A percentile compares a stretch with the other conserved stretches of the same genome.
phyloP scores from a whole-genome alignment of 495 filamentous ascomycete species.

The Daldinia concentrica region DNA sequence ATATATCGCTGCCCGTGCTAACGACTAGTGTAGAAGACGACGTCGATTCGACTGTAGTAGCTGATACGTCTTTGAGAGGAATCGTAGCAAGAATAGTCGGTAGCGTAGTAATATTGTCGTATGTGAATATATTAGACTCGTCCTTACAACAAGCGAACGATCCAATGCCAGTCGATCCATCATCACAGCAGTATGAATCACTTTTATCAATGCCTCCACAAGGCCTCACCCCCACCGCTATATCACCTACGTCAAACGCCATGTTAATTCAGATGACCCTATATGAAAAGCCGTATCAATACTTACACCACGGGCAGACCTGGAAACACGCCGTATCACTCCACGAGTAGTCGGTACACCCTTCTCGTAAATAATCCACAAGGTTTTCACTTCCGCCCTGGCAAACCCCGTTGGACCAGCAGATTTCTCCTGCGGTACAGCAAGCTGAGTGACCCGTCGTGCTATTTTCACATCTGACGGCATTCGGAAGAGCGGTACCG shows the following conservation, averaged over 20 bases:
- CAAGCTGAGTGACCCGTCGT: constrained; percentile 26
- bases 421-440: constrained; percentile 9
- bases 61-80: neutral
- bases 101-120: constrained; percentile 20
- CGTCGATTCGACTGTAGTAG: neutral
- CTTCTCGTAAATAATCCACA: constrained; percentile 16
- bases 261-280: neutral
- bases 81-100: constrained; percentile 26
- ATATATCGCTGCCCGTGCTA: neutral
- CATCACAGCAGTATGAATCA: constrained; percentile 27
- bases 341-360: constrained; percentile 27
- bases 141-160: constrained; percentile 33
- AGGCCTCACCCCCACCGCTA: constrained; percentile 5
- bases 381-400: neutral
- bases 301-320: constrained; percentile 23
- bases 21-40: neutral
- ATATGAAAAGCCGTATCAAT: neutral
- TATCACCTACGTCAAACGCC: neutral
- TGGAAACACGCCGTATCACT: constrained; percentile 17
- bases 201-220: constrained; percentile 26
- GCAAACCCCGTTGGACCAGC: constrained; percentile 32
- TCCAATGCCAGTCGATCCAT: constrained; percentile 14
- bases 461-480: constrained; percentile 17
- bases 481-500: neutral
- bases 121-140: constrained; percentile 6